Percentiles rank a stretch among this genome's conserved stretches.
phyloP scores from a whole-genome alignment of 352 stramenopile species.

The Thalassiosira hispida region DNA sequence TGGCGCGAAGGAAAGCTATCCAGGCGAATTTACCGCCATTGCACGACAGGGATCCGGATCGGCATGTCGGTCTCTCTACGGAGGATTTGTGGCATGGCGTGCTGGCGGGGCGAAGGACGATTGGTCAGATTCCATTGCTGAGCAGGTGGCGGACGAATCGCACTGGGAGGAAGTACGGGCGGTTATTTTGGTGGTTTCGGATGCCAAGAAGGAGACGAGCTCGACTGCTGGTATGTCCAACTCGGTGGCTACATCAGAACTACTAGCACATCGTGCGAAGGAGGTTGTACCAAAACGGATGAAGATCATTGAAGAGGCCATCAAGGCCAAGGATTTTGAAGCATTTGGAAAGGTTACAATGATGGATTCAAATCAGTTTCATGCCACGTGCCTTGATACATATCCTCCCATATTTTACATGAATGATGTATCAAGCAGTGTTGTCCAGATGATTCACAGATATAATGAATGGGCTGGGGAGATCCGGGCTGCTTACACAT shows the following conservation, averaged over 20 bases:
- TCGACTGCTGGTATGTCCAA: conserved; percentile 95
- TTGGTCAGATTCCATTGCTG: conserved; percentile 84
- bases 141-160: conserved; percentile 87
- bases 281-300: conserved; percentile 88
- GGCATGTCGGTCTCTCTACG: conserved; percentile 94
- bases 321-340: conserved; percentile 91
- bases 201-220: conserved; percentile 96
- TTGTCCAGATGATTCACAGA: conserved; percentile 89
- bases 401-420: conserved; percentile 99
- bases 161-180: conserved; percentile 94
- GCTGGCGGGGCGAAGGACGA: conserved; percentile 86
- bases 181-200: conserved; percentile 95
- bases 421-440: conserved; percentile 88
- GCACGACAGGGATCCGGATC: conserved; percentile 94
- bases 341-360: conserved; percentile 96
- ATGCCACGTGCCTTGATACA: conserved; percentile 97
- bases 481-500: conserved; percentile 95
- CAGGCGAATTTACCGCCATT: conserved; percentile 91
- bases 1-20: conserved; percentile 87
- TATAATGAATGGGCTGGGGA: conserved; percentile 90
- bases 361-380: conserved; percentile 98
- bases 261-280: conserved; percentile 89
- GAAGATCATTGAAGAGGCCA: conserved; percentile 89
- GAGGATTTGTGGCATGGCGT: conserved; percentile 97
- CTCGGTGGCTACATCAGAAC: conserved; percentile 91